Evolutionary conservation across 306 rosid genomes (phyloP).

Genomic region (Oxytropis ochrocephala): DNA sequence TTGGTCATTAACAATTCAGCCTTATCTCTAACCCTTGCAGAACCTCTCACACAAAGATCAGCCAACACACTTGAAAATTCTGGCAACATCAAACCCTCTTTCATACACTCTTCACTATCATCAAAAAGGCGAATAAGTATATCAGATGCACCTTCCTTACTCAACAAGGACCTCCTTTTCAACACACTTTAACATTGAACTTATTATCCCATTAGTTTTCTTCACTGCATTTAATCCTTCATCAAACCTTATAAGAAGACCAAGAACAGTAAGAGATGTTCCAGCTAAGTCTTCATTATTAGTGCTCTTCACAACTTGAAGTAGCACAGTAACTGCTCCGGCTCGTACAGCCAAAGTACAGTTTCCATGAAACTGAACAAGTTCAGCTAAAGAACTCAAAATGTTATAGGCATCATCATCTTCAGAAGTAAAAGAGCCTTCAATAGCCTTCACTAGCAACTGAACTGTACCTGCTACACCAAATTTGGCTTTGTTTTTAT

Average conservation of each 20-base stretch:
- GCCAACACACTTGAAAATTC: conserved; percentile 46
- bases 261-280: conserved; percentile 49
- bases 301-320: conserved; percentile 35
- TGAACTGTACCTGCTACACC: conserved; percentile 74
- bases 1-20: conserved; percentile 57
- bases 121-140: conserved; percentile 65
- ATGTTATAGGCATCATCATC: conserved; percentile 30
- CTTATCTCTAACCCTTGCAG: conserved; percentile 52
- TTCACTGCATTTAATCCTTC: conserved; percentile 66
- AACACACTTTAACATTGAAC: conserved; percentile 45
- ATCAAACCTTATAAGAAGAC: conserved; percentile 61
- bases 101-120: conserved; percentile 48
- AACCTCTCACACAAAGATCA: conserved; percentile 79
- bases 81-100: conserved; percentile 44
- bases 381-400: conserved; percentile 64
- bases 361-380: conserved; percentile 75
- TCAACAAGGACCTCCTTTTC: conserved; percentile 59
- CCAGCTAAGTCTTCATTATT: conserved; percentile 49
- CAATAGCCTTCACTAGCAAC: conserved; percentile 40
- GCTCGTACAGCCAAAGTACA: conserved; percentile 68
- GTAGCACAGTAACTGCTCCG: conserved; percentile 43
- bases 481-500: conserved; percentile 82
- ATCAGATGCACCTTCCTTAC: conserved; percentile 79
- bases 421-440: conserved; percentile 23
- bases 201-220: conserved; percentile 31